Conservation (phyloP, 192 early-diverging fungal genomes). For the Linnemannia schmuckeri region DNA sequence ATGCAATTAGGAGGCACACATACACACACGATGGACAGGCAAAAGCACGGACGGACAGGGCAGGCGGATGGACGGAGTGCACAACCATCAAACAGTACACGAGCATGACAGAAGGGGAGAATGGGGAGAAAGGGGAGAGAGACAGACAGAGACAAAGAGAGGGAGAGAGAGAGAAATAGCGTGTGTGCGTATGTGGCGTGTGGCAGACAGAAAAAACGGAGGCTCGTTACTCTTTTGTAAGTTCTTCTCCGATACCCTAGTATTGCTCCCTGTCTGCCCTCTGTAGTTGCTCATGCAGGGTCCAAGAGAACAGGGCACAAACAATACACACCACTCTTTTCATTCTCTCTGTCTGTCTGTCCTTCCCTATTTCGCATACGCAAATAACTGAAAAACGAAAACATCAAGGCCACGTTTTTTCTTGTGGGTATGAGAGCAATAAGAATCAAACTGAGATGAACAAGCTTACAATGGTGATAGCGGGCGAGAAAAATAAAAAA, state of each 20-base stretch:
- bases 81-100: not conserved
- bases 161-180: not conserved
- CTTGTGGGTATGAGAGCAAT: no score
- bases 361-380: no score
- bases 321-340: not conserved
- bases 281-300: not conserved
- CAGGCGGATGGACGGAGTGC: not conserved
- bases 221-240: not conserved
- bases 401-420: no score
- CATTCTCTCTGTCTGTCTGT: not conserved
- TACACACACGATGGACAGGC: not conserved
- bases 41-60: not conserved
- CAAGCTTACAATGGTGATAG: no score
- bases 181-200: not conserved
- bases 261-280: not conserved
- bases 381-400: no score
- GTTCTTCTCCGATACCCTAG: not conserved
- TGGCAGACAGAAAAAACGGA: not conserved
- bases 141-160: not conserved
- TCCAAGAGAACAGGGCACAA: not conserved
- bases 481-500: no score
- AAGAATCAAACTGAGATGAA: no score
- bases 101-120: not conserved
- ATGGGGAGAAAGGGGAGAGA: not conserved
- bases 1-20: not conserved